Base-by-base conservation (phyloP, 768 basidiomycete species). In the Hygrocybe coccinea region DNA sequence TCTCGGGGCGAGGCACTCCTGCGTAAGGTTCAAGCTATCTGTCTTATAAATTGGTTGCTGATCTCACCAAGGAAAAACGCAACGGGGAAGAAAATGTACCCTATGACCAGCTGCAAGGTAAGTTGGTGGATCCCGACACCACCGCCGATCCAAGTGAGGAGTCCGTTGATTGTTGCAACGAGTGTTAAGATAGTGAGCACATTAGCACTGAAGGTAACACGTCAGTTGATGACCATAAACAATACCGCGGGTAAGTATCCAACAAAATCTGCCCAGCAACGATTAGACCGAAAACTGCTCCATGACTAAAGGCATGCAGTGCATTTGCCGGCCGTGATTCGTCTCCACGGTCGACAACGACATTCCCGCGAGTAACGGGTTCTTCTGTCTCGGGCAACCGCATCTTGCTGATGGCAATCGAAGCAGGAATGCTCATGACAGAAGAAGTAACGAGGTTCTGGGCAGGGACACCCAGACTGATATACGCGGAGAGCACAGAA, bases 341-440 rank as follows among this genome's bases (percentile, higher is more conserved):
- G 35, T 79, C 70, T n/a, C 90, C 92, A 59, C 89, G 86, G 68
- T 91, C 89, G 54, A 94, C 78, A 48, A 87, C 80, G 56, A 94
- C 80, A 34, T 75, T 81, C 11, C 92, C 92, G 34, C 88, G 86
- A 25, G 92, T 94, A 43, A 92, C 80, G 25, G 92, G 92, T 60
- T 89, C 89, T 17, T 93, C 92, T 24, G 77, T 68, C 72, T 95
- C 93, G 0, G 93, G 93, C 34, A 85, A 60, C 43, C 92, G 89
- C 63, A 95, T 76, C 72, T 95, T 95, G 67, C 86, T 88, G 64
- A 95, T 93, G 2, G 92, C 82, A 67, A 95, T 94, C 12, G 91
- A 93, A 0, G 93, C 94, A 17, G 94, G 94, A 58, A 97, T 95
- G 68, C 86, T 89, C 93, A 95, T 95, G 56, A 95, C 87, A 7